Conservation (phyloP, 1,139 yeast species). For the Pichia sp. region DNA sequence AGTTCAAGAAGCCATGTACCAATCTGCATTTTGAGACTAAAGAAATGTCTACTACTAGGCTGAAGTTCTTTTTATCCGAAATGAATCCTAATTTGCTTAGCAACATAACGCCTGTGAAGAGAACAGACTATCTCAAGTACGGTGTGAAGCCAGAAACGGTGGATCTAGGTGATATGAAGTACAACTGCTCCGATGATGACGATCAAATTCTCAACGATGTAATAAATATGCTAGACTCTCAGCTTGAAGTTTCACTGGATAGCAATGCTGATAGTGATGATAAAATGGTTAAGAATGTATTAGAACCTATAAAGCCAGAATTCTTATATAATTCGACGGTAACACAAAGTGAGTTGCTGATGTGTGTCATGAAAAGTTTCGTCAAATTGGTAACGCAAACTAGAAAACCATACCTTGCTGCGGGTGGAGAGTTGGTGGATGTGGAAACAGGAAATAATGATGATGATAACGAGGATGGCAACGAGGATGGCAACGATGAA, state of each 20-base stretch:
- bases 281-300: too few species aligned
- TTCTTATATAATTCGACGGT: conserved; percentile 4
- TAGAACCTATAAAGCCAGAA: conserved; percentile 3
- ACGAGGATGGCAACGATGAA: not conserved
- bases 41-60: not conserved
- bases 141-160: conserved; percentile 17
- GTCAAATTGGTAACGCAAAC: not conserved
- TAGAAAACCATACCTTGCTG: not conserved
- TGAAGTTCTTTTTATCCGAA: not conserved
- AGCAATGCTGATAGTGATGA: too few species aligned
- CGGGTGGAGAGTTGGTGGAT: not conserved
- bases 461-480: too few species aligned
- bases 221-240: too few species aligned
- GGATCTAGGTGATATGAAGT: too few species aligned
- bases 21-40: conserved; percentile 5
- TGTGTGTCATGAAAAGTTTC: conserved; percentile 1
- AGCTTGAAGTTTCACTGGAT: too few species aligned
- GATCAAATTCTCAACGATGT: too few species aligned
- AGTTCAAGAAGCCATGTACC: conserved; percentile 22
- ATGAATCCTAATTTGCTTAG: not conserved
- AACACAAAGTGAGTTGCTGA: conserved; percentile 1
- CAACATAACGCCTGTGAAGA: conserved; percentile 9
- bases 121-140: conserved; percentile 19
- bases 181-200: too few species aligned
- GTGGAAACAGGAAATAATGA: not conserved